phyloP scores from a whole-genome alignment of 2,329 filamentous ascomycete species.

The Fusarium metavorans region DNA sequence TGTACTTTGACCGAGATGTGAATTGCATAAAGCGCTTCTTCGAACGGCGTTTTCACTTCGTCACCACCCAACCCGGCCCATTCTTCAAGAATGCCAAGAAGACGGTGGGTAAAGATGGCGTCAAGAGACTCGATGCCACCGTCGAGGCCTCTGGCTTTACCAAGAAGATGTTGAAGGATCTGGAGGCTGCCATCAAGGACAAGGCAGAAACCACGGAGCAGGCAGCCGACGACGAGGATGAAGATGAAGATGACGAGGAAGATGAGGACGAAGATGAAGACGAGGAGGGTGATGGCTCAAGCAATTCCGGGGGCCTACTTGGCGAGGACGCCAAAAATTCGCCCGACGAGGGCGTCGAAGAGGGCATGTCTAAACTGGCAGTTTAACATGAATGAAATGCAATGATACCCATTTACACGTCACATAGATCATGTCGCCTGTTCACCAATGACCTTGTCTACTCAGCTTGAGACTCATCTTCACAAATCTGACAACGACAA shows the following conservation, averaged over 20 bases:
- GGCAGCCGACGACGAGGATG: slow-evolving; percentile 49
- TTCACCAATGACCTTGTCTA: neutral
- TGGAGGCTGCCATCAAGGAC: slow-evolving; percentile 90
- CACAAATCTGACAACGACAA: neutral
- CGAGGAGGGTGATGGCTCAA: slow-evolving; percentile 30
- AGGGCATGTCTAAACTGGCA: slow-evolving; percentile 46
- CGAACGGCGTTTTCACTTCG: slow-evolving; percentile 87
- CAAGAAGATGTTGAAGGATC: slow-evolving; percentile 94
- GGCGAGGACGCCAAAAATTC: slow-evolving; percentile 33
- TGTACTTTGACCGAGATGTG: slow-evolving; percentile 97
- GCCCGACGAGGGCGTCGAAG: slow-evolving; percentile 36
- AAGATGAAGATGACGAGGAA: slow-evolving; percentile 45
- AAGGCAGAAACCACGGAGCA: slow-evolving; percentile 66
- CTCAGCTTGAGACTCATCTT: neutral
- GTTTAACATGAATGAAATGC: slow-evolving; percentile 38
- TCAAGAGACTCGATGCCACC: slow-evolving; percentile 82
- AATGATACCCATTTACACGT: slow-evolving; percentile 34
- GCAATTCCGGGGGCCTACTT: slow-evolving; percentile 29
- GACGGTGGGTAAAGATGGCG: slow-evolving; percentile 72
- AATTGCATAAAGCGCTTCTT: slow-evolving; percentile 97
- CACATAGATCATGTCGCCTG: neutral
- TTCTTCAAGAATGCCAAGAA: slow-evolving; percentile 89
- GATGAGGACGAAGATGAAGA: slow-evolving; percentile 32
- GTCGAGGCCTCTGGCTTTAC: slow-evolving; percentile 96
- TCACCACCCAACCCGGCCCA: slow-evolving; percentile 83